Conservation (phyloP, 1,139 yeast genomes). For the Candida sp. region DNA sequence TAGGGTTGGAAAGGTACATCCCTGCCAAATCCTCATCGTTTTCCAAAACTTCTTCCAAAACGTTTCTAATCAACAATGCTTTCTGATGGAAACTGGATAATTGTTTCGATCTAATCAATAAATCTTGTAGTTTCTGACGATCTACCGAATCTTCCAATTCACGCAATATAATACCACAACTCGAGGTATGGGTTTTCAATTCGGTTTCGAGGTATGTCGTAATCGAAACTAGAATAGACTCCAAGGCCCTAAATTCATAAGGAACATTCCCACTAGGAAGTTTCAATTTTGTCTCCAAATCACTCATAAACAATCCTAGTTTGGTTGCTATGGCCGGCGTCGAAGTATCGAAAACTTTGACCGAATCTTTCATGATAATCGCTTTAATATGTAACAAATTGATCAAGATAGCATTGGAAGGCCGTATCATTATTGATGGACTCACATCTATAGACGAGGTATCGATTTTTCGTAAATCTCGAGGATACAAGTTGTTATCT, state of each 20-base stretch:
- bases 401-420: conserved; percentile 68
- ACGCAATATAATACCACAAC: conserved; percentile 73
- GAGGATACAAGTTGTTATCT: conserved; percentile 73
- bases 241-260: conserved; percentile 89
- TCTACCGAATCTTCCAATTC: conserved; percentile 88
- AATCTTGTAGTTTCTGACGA: conserved; percentile 72
- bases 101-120: conserved; percentile 78
- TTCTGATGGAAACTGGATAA: conserved; percentile 82
- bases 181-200: conserved; percentile 66
- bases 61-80: conserved; percentile 76
- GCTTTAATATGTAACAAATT: conserved; percentile 87
- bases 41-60: conserved; percentile 82
- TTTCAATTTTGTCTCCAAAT: conserved; percentile 76
- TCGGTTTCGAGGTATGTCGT: conserved; percentile 84
- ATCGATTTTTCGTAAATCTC: conserved; percentile 85
- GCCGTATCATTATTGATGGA: conserved; percentile 80
- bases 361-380: conserved; percentile 73
- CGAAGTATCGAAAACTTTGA: conserved; percentile 78
- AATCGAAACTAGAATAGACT: conserved; percentile 81
- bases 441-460: conserved; percentile 86
- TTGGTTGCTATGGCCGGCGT: conserved; percentile 52
- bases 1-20: conserved; percentile 64
- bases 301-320: conserved; percentile 81
- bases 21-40: conserved; percentile 88
- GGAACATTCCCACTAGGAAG: conserved; percentile 30